Evolutionary conservation across 129 eudicot genomes (phyloP), one percentile per base, ranked within the genome.

Genomic region (Arctium lappa): DNA sequence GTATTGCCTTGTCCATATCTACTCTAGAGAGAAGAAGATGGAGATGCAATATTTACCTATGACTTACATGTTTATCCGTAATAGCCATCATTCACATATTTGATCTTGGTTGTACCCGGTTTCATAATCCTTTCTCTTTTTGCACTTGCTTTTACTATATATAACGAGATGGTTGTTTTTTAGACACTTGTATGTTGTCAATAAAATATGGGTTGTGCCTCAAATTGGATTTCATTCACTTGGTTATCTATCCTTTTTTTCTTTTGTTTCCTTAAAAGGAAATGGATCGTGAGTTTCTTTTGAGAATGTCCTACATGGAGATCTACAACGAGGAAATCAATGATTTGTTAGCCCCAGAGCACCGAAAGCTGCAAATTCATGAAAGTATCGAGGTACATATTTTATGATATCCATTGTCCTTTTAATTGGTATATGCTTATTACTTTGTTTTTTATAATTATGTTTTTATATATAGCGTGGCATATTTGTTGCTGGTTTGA

Each of bases 251-350:
- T 9, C 6, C 71, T 77, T 9, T 6, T 22, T 9, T 60, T n/a
- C 27, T 22, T 37, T 75, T 71, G 6, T 29, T 27, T 80, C 5
- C 1, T 5, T 81, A 6, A 78, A 22, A 96, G 99, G 94, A 89
- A 75, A 82, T 76, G 82, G 92, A 86, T 44, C 86, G 99, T 81
- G 99, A 96, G 88, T 96, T 96, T 72, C 97, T 96, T 76, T 69
- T 96, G 70, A 92, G 99, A 34, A 95, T 96, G 99, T 96, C 99
- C 15, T 96, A 93, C 80, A 90, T 96, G 99, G 99, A 96, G 88
- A 96, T 96, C 62, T 96, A 96, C 69, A 96, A 96, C 73, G 99
- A 96, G 84, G 99, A 96, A 81, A 93, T 96, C 42, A 96, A 96
- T 90, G 99, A 96, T 83, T 76, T 96, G 86, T 70, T 96, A 77